A percentile compares a stretch with the other conserved stretches of the same genome.
These are phyloP conservation scores for Carpediemonas membranifera DNA, from an alignment of 78 protist species.

Conservation along the genomic window DNA sequence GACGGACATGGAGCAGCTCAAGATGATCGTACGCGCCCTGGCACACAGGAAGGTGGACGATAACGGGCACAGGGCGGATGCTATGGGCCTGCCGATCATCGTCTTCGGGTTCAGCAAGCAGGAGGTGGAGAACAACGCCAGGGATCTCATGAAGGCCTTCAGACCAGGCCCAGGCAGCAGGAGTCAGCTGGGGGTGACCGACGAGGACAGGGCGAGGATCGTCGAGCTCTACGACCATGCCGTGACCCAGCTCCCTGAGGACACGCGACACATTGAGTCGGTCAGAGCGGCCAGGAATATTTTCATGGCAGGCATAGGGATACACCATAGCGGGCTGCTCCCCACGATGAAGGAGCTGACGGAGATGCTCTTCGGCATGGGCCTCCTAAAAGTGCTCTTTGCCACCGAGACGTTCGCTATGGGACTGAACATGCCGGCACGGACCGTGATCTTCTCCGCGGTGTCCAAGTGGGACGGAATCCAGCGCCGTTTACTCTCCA, in stretches of 20 bases:
- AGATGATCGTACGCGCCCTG: too few relatives aligned
- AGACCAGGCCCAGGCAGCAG: too few relatives aligned
- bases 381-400: slow-evolving; percentile 71
- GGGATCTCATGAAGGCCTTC: slow-evolving; percentile 28
- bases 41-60: too few relatives aligned
- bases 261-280: slow-evolving; percentile 31
- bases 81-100: too few relatives aligned
- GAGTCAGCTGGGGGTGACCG: too few relatives aligned
- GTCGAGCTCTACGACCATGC: too few relatives aligned
- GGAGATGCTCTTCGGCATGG: slow-evolving; percentile 74
- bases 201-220: too few relatives aligned
- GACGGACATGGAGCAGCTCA: too few relatives aligned
- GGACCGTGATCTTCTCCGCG: slow-evolving; percentile 71
- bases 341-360: slow-evolving; percentile 80
- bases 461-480: slow-evolving; percentile 73
- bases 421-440: slow-evolving; percentile 98
- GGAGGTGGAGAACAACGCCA: slow-evolving; percentile 55
- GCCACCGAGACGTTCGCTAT: slow-evolving; percentile 99
- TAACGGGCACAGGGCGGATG: too few relatives aligned
- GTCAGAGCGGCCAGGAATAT: slow-evolving; percentile 1
- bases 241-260: not conserved
- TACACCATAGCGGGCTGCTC: slow-evolving; percentile 91
- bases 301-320: slow-evolving; percentile 73
- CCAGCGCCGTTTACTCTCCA: not conserved
- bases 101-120: slow-evolving; percentile 44